A percentile compares a stretch with the other conserved stretches of the same genome.
These are phyloP conservation scores for Amanita fuliginea DNA, from an alignment of 768 basidiomycete species.

Conservation along the genomic window DNA sequence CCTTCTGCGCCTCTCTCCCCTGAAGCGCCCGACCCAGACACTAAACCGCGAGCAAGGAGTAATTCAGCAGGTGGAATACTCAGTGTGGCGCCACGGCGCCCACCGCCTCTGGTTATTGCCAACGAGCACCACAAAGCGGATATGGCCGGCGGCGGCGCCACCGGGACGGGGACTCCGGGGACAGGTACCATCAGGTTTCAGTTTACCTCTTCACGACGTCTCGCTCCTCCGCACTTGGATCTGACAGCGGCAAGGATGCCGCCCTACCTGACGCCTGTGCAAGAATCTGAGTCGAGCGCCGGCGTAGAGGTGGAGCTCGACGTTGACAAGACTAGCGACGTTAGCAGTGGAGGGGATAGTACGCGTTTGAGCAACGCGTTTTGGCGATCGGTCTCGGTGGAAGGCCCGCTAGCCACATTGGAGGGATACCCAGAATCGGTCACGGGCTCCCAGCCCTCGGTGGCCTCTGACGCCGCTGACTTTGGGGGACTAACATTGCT, in stretches of 20 bases:
- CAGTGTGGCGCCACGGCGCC: neutral
- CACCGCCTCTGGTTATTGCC: too few relatives aligned
- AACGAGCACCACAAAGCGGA: too few relatives aligned
- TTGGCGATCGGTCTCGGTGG: conserved; percentile 32
- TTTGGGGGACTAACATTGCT: neutral
- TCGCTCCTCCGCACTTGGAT: conserved; percentile 4
- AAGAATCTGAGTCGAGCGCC: neutral
- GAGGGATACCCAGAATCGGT: conserved; percentile 18
- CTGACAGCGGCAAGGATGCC: neutral
- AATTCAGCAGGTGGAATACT: neutral
- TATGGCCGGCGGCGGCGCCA: neutral
- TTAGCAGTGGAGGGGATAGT: neutral
- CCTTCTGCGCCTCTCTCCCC: conserved; percentile 23
- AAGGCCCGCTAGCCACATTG: conserved; percentile 2
- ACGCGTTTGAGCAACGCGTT: conserved; percentile 29
- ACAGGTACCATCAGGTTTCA: conserved; percentile 6
- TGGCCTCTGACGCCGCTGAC: neutral
- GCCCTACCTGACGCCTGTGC: neutral
- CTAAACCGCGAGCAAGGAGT: conserved; percentile 10
- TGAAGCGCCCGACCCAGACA: conserved; percentile 8
- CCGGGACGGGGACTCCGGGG: conserved; percentile 9
- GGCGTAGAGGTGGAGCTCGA: neutral
- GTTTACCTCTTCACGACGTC: conserved; percentile 3
- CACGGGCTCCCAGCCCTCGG: conserved; percentile 17
- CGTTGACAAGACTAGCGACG: neutral